Base-by-base conservation (phyloP, 208 protist species). In the Leptomonas seymouri region DNA sequence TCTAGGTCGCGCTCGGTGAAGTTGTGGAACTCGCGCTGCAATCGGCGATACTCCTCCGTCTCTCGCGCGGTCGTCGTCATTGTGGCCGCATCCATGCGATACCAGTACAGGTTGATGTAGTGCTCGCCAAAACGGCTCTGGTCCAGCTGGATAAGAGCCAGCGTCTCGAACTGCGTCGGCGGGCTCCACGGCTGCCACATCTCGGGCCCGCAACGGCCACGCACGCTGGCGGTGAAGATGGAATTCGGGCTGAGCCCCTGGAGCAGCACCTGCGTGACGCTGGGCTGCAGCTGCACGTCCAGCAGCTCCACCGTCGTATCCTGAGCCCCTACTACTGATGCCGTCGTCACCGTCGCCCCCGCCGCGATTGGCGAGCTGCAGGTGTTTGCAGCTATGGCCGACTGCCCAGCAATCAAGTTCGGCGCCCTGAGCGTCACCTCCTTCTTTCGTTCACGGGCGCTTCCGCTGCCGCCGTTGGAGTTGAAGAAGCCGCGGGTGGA, bases 91-190 rank as follows among this genome's bases (percentile, higher is more conserved):
- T 81, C 66, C 28, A 75, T 59, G 56, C 93, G 89, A 67, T 91
- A 83, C 91, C 93, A 97, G 64, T 87, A 95, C 23, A 97, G 76
- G 70, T 94, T 94, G 58, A 97, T 93, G 79, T 94, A 97, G 65
- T 97, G 90, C 70, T 97, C 93, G 42, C 90, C 90, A 71, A 96
- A 95, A 49, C 90, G 85, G 65, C 74, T 81, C 56, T 97, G 90
- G 42, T 79, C 75, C 12, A 97, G 87, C 66, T 82, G 71, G 30
- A 97, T 80, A 5, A 80, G 69, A 4, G 76, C 51, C 49, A 97
- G 78, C 20, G 91, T 97, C 46, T 57, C 56, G n/a, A 96, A 71
- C 15, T 49, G 12, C 23, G 63, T 71, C 3, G 45, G 61, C 34
- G 55, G 51, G 69, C 88, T 93, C 91, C 93, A 97, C 48, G 88